Evolutionary conservation across 2,329 filamentous ascomycete species (phyloP).

Genomic region (Karstenula rhodostoma): DNA sequence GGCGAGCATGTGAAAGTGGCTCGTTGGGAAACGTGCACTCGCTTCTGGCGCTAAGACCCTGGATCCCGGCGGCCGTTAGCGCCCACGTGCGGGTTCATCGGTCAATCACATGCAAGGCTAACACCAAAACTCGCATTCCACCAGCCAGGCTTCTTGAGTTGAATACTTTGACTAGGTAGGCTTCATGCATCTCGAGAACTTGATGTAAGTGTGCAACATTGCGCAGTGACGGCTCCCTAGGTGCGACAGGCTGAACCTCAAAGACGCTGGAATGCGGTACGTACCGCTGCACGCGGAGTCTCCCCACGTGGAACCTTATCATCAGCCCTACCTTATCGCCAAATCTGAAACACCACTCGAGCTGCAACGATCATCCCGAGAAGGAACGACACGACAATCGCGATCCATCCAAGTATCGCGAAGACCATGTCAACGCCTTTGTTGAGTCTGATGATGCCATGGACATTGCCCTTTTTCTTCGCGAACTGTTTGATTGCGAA

Average conservation of each 20-base stretch:
- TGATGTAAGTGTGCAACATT: not conserved
- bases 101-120: conserved; percentile 3
- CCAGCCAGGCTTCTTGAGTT: not conserved
- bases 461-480: no score
- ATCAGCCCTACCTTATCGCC: not conserved
- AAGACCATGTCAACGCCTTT: no score
- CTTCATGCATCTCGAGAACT: not conserved
- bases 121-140: not conserved
- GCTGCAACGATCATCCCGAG: no score
- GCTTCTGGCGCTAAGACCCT: conserved; percentile 3
- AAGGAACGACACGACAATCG: no score
- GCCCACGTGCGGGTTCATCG: not conserved
- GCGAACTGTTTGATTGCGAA: no score
- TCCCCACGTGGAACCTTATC: not conserved
- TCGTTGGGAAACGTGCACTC: conserved; percentile 12
- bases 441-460: no score
- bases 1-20: conserved; percentile 12
- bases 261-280: not conserved
- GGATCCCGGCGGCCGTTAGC: not conserved
- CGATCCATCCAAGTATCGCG: no score
- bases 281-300: not conserved
- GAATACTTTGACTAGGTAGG: not conserved
- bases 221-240: not conserved
- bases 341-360: not conserved
- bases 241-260: not conserved